Evolutionary conservation across 129 eudicot genomes (phyloP).

Genomic region (Pulicaria dysenterica): DNA sequence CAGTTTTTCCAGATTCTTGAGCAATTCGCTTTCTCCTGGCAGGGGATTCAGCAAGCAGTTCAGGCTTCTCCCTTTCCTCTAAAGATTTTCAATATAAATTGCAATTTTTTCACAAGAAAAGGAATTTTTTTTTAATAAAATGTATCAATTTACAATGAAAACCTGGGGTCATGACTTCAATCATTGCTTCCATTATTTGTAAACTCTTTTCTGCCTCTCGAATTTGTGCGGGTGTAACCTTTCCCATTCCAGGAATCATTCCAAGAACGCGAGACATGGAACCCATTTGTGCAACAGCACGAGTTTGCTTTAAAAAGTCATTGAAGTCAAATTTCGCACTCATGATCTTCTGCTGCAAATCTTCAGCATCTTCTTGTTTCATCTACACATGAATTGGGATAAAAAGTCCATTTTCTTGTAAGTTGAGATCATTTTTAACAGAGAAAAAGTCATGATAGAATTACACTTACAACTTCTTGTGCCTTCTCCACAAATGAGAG

Average conservation of each 20-base stretch:
- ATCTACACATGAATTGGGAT: slow-evolving; percentile 45
- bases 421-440: background rate
- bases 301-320: slow-evolving; percentile 93
- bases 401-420: background rate
- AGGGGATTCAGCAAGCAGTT: slow-evolving; percentile 89
- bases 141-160: background rate
- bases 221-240: slow-evolving; percentile 96
- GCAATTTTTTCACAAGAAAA: background rate
- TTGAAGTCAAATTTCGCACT: slow-evolving; percentile 92
- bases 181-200: slow-evolving; percentile 87
- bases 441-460: background rate
- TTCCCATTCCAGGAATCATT: slow-evolving; percentile 99
- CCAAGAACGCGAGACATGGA: slow-evolving; percentile 97
- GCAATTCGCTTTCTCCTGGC: slow-evolving; percentile 81
- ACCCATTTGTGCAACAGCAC: slow-evolving; percentile 93
- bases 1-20: slow-evolving; percentile 87
- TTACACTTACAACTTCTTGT: slow-evolving; percentile 88
- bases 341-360: slow-evolving; percentile 90
- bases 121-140: background rate
- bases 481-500: slow-evolving; percentile 98
- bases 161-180: slow-evolving; percentile 97
- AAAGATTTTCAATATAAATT: slow-evolving; percentile 12
- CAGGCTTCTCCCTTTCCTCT: slow-evolving; percentile 99
- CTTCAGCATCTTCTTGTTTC: slow-evolving; percentile 97
- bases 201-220: slow-evolving; percentile 95